phyloP scores from a whole-genome alignment of 495 filamentous ascomycete genomes.

The Penicillium ochrochloron region DNA sequence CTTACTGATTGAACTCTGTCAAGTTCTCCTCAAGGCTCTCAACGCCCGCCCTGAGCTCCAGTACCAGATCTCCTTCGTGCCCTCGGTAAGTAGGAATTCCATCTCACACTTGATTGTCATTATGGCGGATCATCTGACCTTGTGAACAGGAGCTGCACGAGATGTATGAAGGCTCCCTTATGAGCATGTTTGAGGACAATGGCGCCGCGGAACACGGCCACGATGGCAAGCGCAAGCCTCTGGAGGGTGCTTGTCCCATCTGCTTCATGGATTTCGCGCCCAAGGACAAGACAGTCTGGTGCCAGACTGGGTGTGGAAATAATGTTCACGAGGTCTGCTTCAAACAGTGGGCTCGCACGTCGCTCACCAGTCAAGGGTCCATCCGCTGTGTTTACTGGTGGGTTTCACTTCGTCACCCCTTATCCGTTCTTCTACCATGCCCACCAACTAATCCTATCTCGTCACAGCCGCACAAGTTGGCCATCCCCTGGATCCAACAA shows the following conservation, averaged over 20 bases:
- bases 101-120: neutral
- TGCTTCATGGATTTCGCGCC: conserved; percentile 72
- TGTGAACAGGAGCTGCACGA: conserved; percentile 61
- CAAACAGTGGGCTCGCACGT: conserved; percentile 67
- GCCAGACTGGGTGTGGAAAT: conserved; percentile 74
- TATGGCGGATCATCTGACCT: neutral
- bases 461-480: conserved; percentile 63
- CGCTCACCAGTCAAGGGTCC: conserved; percentile 41
- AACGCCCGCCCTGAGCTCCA: conserved; percentile 64
- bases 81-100: conserved; percentile 40
- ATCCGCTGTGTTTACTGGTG: conserved; percentile 72
- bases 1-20: conserved; percentile 24
- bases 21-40: conserved; percentile 68
- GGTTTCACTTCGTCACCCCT: conserved; percentile 11
- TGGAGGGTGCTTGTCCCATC: conserved; percentile 80
- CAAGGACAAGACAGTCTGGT: conserved; percentile 65
- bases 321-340: conserved; percentile 79
- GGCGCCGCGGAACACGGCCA: conserved; percentile 24
- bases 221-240: conserved; percentile 59
- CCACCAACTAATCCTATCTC: conserved; percentile 8
- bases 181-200: conserved; percentile 27
- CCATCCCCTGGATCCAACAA: conserved; percentile 52
- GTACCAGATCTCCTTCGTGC: conserved; percentile 76
- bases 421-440: neutral
- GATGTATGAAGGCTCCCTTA: conserved; percentile 43